Base-by-base conservation (phyloP, 306 rosid species). In the Vigna unguiculata region DNA sequence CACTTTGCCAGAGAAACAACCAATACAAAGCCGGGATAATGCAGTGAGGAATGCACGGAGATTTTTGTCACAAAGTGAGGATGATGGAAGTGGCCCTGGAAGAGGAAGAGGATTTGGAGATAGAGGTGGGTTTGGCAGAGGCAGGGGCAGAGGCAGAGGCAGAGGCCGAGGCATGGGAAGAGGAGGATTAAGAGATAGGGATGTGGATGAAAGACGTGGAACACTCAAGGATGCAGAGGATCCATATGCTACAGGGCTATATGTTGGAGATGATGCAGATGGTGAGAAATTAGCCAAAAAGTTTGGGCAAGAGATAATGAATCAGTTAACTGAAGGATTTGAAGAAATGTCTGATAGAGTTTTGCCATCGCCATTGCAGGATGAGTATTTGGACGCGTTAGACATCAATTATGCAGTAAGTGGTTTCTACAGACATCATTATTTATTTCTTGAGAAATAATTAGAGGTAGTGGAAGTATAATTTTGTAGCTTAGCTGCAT, bases 211-310 rank as follows among this genome's bases (percentile, higher is more conserved):
- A 54, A 84, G 82, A 70, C 34, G 19, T 30, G 63, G 62, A 41
- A 20, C 5, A 21, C 8, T 0, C 65, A 41, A 36, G 71, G 93
- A 82, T 52, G 6, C 49, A 11, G 80, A 75, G 13, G 88, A 75
- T 67, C 70, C 71, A 12, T 1, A 32, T 83, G 84, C 74, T 9
- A 41, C 62, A 2, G 93, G 91, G 81, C 88, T 90, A 41, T 69
- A 72, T 72, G 9, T 61, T 38, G 98, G 96, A 17, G 89, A 90
- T 73, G 78, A 88, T 77, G 92, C 86, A 38, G 96, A 90, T 65
- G 96, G 96, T 11, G 98, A 95, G 87, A 79, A 32, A 81, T 81
- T 95, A 17, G 97, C 94, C 16, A 10, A 83, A 85, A 86, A 3
- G 83, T 46, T 90, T 71, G 98, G 98, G 8, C 85, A 91, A 11